phyloP scores from a whole-genome alignment of 257 asterid species.

The Paraleonurus japonicus region DNA sequence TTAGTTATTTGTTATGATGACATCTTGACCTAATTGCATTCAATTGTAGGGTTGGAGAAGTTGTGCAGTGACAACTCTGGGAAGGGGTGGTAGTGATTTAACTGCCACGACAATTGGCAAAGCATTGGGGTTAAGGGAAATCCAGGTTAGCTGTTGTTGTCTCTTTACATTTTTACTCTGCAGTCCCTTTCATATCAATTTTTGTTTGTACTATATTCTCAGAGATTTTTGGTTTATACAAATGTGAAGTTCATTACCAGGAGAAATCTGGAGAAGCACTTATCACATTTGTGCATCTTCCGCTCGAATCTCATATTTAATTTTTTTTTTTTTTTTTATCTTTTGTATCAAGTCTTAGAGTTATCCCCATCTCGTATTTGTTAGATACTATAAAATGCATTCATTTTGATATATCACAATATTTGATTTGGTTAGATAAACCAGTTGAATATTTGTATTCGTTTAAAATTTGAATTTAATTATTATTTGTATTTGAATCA shows the following conservation, averaged over 20 bases:
- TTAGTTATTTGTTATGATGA: not conserved
- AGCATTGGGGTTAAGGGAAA: constrained; percentile 82
- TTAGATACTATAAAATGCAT: not conserved
- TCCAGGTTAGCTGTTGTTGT: constrained; percentile 51
- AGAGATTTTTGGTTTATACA: not conserved
- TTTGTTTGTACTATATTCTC: not conserved
- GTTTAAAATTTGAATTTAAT: too few relatives aligned
- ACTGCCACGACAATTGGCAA: constrained; percentile 92
- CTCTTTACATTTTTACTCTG: not conserved
- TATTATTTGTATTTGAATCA: too few relatives aligned
- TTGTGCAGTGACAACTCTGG: constrained; percentile 82
- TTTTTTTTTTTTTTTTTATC: not conserved
- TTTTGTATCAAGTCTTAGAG: not conserved
- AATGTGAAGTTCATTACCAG: not conserved
- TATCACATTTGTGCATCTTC: constrained; percentile 1
- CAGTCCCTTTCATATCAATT: not conserved
- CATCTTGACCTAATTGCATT: constrained; percentile 17
- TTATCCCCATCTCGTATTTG: not conserved
- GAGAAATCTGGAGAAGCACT: constrained; percentile 13
- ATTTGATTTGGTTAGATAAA: too few relatives aligned
- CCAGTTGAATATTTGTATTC: too few relatives aligned
- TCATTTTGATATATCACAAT: too few relatives aligned
- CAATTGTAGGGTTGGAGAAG: constrained; percentile 67
- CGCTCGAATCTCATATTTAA: not conserved
- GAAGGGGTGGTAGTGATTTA: constrained; percentile 97